phyloP scores from a whole-genome alignment of 2,329 filamentous ascomycete species.

The Zopfia rhizophila region DNA sequence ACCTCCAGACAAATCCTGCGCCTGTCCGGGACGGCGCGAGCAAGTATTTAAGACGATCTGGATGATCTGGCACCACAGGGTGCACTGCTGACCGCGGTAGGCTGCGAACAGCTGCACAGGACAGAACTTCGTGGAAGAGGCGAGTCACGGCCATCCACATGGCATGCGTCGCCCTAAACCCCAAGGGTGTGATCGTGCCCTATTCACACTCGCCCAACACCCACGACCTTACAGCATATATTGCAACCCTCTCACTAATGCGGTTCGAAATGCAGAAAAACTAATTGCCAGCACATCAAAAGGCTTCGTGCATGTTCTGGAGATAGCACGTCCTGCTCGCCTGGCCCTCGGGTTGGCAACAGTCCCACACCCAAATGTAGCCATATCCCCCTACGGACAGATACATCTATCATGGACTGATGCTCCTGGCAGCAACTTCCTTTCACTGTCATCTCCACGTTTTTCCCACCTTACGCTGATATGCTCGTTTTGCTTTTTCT shows the following conservation, averaged over 20 bases:
- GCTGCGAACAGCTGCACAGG: constrained; percentile 48
- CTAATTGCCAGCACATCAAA: constrained; percentile 54
- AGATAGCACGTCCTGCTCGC: constrained; percentile 42
- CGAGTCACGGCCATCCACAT: constrained; percentile 51
- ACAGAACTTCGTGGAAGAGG: constrained; percentile 39
- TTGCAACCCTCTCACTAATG: constrained; percentile 50
- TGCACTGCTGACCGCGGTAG: constrained; percentile 28
- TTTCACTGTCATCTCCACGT: constrained; percentile 36
- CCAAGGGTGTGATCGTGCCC: constrained; percentile 49
- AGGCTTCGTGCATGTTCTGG: constrained; percentile 41
- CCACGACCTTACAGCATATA: constrained; percentile 47
- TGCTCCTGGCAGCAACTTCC: constrained; percentile 40
- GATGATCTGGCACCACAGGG: constrained; percentile 52
- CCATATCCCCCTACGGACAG: constrained; percentile 21
- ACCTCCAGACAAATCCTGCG: constrained; percentile 25
- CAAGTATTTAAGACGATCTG: constrained; percentile 34
- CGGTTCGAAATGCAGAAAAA: constrained; percentile 47
- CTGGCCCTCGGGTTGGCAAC: constrained; percentile 29
- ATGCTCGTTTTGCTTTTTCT: constrained; percentile 43
- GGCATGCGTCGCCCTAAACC: constrained; percentile 51
- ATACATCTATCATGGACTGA: constrained; percentile 47
- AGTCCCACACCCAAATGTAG: constrained; percentile 25
- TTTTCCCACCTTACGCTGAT: constrained; percentile 35
- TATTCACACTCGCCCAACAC: constrained; percentile 52
- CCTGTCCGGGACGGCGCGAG: constrained; percentile 48